Conservation (phyloP, 371 early-diverging fungal species). For the Syncephalastrum sp. region DNA sequence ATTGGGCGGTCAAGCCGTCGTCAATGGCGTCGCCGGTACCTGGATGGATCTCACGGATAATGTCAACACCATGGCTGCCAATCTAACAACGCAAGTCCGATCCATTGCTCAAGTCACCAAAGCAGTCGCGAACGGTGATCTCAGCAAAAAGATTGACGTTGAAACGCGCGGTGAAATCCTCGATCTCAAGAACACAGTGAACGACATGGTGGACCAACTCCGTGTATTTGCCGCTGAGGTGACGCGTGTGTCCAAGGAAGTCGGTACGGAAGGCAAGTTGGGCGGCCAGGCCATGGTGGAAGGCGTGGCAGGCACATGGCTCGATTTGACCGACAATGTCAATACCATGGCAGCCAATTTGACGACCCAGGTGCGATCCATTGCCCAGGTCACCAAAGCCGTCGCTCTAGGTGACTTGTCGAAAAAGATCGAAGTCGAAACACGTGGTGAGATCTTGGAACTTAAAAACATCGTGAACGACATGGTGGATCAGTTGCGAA, state of each 20-base stretch:
- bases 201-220: too few species aligned
- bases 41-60: conserved; percentile 48
- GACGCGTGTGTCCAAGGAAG: too few species aligned
- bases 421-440: conserved; percentile 28
- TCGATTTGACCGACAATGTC: conserved; percentile 33
- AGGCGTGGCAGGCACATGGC: conserved; percentile 59
- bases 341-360: conserved; percentile 29
- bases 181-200: conserved; percentile 16
- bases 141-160: conserved; percentile 23
- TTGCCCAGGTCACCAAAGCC: conserved; percentile 24
- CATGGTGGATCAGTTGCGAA: conserved; percentile 54
- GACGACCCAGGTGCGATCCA: conserved; percentile 24
- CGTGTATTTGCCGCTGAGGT: too few species aligned
- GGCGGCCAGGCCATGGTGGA: conserved; percentile 47
- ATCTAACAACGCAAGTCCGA: conserved; percentile 30
- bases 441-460: conserved; percentile 42
- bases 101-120: conserved; percentile 26
- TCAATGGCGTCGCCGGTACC: conserved; percentile 32
- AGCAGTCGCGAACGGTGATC: conserved; percentile 32
- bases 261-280: conserved; percentile 4
- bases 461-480: conserved; percentile 25
- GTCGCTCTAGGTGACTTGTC: conserved; percentile 43
- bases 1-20: conserved; percentile 47
- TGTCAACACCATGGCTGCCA: conserved; percentile 36
- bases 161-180: conserved; percentile 26